Evolutionary conservation across 2,329 filamentous ascomycete species (phyloP).

Genomic region (Penicillium decumbens): DNA sequence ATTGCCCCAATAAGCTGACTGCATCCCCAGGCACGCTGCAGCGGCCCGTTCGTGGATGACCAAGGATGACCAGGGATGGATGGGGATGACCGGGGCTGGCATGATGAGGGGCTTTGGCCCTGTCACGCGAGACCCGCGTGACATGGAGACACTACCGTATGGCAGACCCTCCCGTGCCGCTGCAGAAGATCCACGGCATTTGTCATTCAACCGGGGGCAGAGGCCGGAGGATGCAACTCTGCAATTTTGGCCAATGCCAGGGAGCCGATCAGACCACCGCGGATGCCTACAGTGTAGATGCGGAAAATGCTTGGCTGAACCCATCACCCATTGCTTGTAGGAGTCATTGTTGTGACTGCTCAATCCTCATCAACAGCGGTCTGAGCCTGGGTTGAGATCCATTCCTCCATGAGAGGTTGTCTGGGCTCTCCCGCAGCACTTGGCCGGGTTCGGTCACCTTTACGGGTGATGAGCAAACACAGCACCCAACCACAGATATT

Average conservation of each 20-base stretch:
- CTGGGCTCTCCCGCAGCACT: conserved; percentile 36
- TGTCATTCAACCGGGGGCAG: neutral
- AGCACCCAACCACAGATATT: conserved; percentile 90
- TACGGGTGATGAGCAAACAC: conserved; percentile 80
- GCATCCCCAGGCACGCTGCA: conserved; percentile 7
- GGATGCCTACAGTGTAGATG: conserved; percentile 3
- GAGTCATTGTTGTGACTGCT: conserved; percentile 5
- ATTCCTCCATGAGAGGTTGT: conserved; percentile 75
- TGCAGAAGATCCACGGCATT: neutral
- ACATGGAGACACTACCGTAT: neutral
- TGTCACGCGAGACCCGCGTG: neutral
- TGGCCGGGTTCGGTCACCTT: conserved; percentile 46
- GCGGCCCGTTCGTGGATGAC: conserved; percentile 7
- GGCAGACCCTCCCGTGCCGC: neutral
- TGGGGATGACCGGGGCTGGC: neutral
- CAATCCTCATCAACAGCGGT: conserved; percentile 38
- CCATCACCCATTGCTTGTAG: conserved; percentile 1
- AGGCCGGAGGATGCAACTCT: conserved; percentile 6
- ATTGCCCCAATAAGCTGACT: conserved; percentile 5
- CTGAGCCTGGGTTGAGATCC: conserved; percentile 71
- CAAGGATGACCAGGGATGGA: neutral
- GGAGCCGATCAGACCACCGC: conserved; percentile 11
- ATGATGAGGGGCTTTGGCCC: neutral
- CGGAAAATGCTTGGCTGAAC: conserved; percentile 10
- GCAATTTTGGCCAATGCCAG: conserved; percentile 12